Conservation (phyloP, 352 stramenopile species). For the Phytopythium aichiense region DNA sequence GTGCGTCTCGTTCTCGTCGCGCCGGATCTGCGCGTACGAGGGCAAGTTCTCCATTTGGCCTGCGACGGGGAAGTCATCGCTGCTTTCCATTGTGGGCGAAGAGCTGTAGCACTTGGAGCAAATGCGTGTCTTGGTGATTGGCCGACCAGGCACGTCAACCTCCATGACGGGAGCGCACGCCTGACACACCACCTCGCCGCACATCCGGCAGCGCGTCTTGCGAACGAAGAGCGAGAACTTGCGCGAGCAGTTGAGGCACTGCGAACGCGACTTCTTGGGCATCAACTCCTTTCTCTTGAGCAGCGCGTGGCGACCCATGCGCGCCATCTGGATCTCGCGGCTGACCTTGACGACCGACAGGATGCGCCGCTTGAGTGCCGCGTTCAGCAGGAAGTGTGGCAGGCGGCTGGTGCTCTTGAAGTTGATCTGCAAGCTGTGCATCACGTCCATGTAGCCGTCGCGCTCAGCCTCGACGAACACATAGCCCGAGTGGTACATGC, state of each 20-base stretch:
- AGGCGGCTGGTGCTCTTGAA: conserved; percentile 70
- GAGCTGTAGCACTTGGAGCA: conserved; percentile 51
- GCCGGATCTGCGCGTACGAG: conserved; percentile 11
- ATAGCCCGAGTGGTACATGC: conserved; percentile 79
- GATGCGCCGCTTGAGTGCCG: conserved; percentile 58
- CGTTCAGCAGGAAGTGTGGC: conserved; percentile 63
- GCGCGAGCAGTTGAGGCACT: conserved; percentile 56
- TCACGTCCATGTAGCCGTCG: conserved; percentile 79
- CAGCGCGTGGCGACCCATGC: conserved; percentile 54
- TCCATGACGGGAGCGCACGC: conserved; percentile 59
- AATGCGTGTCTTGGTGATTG: conserved; percentile 47
- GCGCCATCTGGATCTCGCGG: conserved; percentile 55
- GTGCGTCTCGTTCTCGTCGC: conserved; percentile 31
- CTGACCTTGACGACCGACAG: conserved; percentile 59
- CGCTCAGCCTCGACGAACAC: conserved; percentile 78
- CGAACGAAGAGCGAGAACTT: conserved; percentile 71
- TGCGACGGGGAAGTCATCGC: neutral
- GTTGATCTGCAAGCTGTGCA: conserved; percentile 83
- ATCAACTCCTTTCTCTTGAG: conserved; percentile 63
- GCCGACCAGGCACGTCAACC: conserved; percentile 23
- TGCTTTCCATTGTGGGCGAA: conserved; percentile 11
- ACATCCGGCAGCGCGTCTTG: conserved; percentile 70
- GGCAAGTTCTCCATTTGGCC: neutral
- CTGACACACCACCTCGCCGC: conserved; percentile 72
- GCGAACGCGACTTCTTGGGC: conserved; percentile 49